A percentile compares a stretch with the other conserved stretches of the same genome.
These are phyloP conservation scores for Cajanus cajan DNA, from an alignment of 306 rosid genomes.

Conservation along the genomic window DNA sequence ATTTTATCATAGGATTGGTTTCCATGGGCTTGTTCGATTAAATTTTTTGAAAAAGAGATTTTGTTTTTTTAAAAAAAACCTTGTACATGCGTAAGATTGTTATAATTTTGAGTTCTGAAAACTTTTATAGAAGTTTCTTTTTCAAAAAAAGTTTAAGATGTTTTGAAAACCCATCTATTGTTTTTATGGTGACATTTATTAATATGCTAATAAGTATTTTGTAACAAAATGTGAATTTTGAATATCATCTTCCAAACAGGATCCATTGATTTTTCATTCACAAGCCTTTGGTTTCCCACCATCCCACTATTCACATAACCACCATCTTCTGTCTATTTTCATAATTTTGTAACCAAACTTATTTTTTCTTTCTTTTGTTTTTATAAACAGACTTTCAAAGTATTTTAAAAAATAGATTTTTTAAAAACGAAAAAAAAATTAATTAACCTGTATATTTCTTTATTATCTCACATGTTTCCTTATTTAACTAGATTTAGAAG, in stretches of 20 bases:
- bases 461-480: background rate
- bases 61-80: background rate
- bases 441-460: background rate
- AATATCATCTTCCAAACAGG: background rate
- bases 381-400: background rate
- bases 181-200: background rate
- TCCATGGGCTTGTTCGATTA: background rate
- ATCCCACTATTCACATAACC: background rate
- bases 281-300: background rate
- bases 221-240: background rate
- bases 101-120: background rate
- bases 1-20: background rate
- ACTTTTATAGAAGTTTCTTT: too few relatives aligned
- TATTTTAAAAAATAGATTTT: background rate
- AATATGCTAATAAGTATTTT: background rate
- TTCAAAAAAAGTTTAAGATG: background rate
- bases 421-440: background rate
- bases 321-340: background rate
- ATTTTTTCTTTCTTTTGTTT: background rate
- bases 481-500: background rate
- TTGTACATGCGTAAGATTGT: background rate
- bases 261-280: background rate
- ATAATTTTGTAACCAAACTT: background rate
- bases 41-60: too few relatives aligned
- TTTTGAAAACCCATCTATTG: background rate